Evolutionary conservation across 495 filamentous ascomycete species (phyloP).

Genomic region (Corynascus novoguineensis): DNA sequence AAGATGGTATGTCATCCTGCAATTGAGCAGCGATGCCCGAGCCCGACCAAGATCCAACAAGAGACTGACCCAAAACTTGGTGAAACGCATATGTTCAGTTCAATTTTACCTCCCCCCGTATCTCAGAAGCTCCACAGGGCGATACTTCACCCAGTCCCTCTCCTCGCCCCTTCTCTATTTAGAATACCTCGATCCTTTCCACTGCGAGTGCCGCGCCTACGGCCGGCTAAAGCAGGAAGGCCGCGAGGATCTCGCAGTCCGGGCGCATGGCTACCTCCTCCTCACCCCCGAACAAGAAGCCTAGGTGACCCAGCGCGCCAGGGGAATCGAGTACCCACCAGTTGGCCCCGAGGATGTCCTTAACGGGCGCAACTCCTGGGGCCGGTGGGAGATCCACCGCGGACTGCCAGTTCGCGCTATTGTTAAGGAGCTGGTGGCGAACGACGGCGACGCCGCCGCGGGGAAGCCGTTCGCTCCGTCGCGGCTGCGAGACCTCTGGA

Average conservation of each 20-base stretch:
- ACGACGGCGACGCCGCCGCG: background rate
- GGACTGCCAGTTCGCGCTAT: slow-evolving; percentile 8
- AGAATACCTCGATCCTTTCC: slow-evolving; percentile 14
- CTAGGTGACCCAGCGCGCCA: background rate
- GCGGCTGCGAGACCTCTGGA: slow-evolving; percentile 5
- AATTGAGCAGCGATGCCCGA: too few relatives aligned
- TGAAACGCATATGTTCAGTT: too few relatives aligned
- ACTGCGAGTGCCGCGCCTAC: slow-evolving; percentile 19
- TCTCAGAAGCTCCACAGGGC: too few relatives aligned
- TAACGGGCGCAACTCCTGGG: background rate
- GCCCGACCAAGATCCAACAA: too few relatives aligned
- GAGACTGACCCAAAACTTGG: too few relatives aligned
- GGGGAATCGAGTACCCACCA: background rate
- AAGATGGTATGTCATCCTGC: slow-evolving; percentile 8
- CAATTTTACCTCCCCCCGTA: too few relatives aligned
- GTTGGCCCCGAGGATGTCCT: too few relatives aligned
- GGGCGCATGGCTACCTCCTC: slow-evolving; percentile 15
- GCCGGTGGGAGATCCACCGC: background rate
- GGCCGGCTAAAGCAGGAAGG: slow-evolving; percentile 15
- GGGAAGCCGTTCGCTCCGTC: background rate
- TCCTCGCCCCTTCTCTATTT: slow-evolving; percentile 4
- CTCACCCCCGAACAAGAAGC: slow-evolving; percentile 14
- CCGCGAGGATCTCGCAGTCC: slow-evolving; percentile 14
- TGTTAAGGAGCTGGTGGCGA: slow-evolving; percentile 12
- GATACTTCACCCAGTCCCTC: too few relatives aligned